Base-by-base conservation (phyloP, 2,329 filamentous ascomycete species). In the Sclerotinia borealis region DNA sequence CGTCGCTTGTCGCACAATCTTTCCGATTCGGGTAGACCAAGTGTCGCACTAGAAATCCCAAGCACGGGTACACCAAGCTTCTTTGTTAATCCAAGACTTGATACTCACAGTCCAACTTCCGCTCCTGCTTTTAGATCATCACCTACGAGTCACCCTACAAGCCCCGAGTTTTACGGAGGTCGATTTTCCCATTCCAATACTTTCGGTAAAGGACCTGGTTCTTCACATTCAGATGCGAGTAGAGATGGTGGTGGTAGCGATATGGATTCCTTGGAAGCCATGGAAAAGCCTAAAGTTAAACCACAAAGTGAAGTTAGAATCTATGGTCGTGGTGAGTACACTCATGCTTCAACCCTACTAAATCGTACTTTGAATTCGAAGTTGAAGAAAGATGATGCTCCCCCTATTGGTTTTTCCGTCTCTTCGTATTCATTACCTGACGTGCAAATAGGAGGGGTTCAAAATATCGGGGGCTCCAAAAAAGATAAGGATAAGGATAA, bases 301-400 rank as follows among this genome's bases (percentile, higher is more conserved):
- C 72, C 78, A 13, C 78, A 79, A 61, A 79, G 78, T 61, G 79
- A 83, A 67, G 75, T 81, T 22, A 75, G 83, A 61, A 76, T 83
- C 27, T 83, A 81, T 69, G 82, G 83, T 55, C 76, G 83, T 77
- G 83, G 83, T 84, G 69, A 76, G 80, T 76, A 56, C 43, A 60
- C 13, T 52, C 25, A 22, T 34, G 17, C 25, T 10, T 11, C 5
- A 22, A 22, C 2, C 25, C 11, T 52, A 19, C 8, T 31, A 52
- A 31, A 34, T 60, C 13, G 39, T 34, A 19, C 8, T 25, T 45
- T 45, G 11, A 36, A 56, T 6, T 56, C 39, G 29, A 39, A 54
- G 22, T 39, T 39, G 50, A 36, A 25, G 39, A 19, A 45, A 34
- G 19, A 56, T 56, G 39, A 45, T 34, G 15, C 39, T 45, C 31